phyloP scores from a whole-genome alignment of 208 protist genomes.

The Phytomonas sp. region DNA sequence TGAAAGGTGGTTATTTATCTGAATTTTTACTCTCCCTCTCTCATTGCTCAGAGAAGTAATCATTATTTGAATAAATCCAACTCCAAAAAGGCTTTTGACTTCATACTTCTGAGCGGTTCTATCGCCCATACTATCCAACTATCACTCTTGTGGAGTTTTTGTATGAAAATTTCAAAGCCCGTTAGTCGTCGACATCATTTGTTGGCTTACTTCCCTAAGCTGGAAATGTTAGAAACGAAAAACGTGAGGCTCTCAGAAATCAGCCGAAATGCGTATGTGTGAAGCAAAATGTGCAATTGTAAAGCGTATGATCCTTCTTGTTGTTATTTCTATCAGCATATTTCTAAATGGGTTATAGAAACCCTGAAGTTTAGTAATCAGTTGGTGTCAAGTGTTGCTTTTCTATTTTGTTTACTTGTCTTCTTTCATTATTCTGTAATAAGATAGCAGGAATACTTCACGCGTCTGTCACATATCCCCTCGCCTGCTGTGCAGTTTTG shows the following conservation, averaged over 20 bases:
- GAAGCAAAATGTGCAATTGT: background rate
- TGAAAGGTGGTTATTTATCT: background rate
- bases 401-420: background rate
- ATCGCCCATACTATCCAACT: too few relatives aligned
- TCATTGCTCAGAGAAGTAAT: background rate
- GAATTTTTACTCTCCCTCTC: too few relatives aligned
- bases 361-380: background rate
- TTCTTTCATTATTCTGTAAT: background rate
- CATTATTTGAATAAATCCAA: background rate
- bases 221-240: background rate
- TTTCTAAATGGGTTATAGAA: background rate
- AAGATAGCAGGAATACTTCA: background rate
- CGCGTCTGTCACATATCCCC: background rate
- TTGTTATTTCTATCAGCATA: background rate
- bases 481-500: background rate
- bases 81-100: background rate
- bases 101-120: background rate
- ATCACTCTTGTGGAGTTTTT: background rate
- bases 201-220: background rate
- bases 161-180: background rate
- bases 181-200: background rate
- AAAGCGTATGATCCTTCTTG: background rate
- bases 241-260: background rate
- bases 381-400: background rate
- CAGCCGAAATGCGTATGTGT: background rate